Conservation (phyloP, 208 protist species). For the Wallacemonas sp. region DNA sequence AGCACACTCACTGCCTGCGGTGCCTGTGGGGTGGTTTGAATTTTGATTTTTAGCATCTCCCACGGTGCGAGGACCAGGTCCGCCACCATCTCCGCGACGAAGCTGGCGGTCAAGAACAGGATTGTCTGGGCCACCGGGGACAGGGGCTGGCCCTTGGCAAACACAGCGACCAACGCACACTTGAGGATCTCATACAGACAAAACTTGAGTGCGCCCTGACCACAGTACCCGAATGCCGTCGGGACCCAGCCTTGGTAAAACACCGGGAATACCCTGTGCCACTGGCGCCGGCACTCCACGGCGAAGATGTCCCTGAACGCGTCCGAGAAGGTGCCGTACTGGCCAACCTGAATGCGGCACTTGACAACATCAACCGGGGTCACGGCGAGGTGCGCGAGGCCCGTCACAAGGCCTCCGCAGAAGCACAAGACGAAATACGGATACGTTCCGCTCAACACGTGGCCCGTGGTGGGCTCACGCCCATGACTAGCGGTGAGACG, state of each 20-base stretch:
- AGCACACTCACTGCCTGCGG: constrained; percentile 23
- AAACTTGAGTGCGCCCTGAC: constrained; percentile 71
- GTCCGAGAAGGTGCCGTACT: constrained; percentile 39
- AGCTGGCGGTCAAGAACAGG: constrained; percentile 52
- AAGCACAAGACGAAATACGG: constrained; percentile 71
- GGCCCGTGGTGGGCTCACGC: constrained; percentile 18
- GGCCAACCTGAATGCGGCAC: constrained; percentile 82
- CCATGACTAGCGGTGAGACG: not conserved
- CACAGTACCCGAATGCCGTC: constrained; percentile 55
- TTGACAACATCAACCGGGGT: constrained; percentile 80
- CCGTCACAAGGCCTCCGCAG: constrained; percentile 52
- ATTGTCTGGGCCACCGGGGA: not conserved
- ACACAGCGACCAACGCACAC: constrained; percentile 26
- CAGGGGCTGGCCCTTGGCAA: not conserved
- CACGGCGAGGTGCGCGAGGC: constrained; percentile 59
- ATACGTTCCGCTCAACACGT: constrained; percentile 28
- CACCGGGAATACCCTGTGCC: constrained; percentile 24
- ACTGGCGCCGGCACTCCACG: constrained; percentile 24
- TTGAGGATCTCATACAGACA: constrained; percentile 81
- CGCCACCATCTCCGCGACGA: constrained; percentile 66
- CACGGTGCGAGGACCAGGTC: constrained; percentile 68
- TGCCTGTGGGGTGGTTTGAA: constrained; percentile 48
- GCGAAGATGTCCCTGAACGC: constrained; percentile 37
- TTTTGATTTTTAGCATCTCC: constrained; percentile 78
- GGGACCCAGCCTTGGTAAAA: constrained; percentile 68